Conservation (phyloP, 257 asterid species). For the Nicotiana sylvestris region DNA sequence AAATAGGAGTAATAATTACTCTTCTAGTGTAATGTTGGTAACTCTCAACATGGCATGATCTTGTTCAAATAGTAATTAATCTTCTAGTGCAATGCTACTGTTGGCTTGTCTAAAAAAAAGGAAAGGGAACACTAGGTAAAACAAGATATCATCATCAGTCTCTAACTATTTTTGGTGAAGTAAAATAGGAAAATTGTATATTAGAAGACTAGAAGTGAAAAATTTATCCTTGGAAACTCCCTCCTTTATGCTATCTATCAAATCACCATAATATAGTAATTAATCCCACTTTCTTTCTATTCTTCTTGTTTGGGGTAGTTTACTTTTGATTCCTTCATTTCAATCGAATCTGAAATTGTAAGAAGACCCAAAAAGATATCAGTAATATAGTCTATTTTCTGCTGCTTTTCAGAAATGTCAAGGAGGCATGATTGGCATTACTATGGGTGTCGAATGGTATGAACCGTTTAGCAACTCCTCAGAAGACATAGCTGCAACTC, state of each 20-base stretch:
- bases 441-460: constrained; percentile 44
- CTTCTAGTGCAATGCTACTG: background rate
- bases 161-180: background rate
- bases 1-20: background rate
- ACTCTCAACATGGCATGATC: background rate
- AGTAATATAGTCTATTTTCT: background rate
- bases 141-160: background rate
- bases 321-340: background rate
- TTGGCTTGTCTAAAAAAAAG: too few relatives aligned
- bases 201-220: background rate
- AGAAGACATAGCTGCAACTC: constrained; percentile 47
- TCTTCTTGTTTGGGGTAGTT: background rate
- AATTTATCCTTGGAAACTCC: background rate
- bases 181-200: background rate
- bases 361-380: background rate
- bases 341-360: background rate
- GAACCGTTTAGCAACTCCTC: constrained; percentile 46
- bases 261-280: background rate
- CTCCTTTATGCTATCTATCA: background rate
- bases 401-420: constrained; percentile 33
- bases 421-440: constrained; percentile 52
- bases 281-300: background rate
- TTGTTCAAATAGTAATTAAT: background rate
- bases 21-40: background rate
- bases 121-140: background rate